A percentile compares a stretch with the other conserved stretches of the same genome.
phyloP scores from a whole-genome alignment of 75 land plant genomes.

The Pinus tabuliformis region DNA sequence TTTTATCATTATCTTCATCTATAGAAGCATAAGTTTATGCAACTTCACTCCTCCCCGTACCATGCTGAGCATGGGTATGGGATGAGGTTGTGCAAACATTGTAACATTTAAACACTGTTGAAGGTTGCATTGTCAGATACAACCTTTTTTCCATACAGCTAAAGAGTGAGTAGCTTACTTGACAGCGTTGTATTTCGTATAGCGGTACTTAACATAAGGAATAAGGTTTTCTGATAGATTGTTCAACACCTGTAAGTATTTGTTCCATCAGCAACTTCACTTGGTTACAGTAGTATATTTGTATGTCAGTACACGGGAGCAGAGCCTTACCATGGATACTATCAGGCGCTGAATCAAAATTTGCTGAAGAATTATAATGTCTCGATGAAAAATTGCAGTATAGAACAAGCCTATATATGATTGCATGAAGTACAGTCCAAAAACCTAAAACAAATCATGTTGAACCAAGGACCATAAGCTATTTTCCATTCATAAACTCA shows the following conservation, averaged over 20 bases:
- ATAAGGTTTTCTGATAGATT: constrained; percentile 78
- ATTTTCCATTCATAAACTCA: background rate
- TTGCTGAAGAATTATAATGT: constrained; percentile 66
- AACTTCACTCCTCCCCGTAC: background rate
- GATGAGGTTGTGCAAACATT: too few relatives aligned
- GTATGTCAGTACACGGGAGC: background rate
- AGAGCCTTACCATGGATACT: constrained; percentile 59
- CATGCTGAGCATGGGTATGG: too few relatives aligned
- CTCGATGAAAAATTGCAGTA: constrained; percentile 71
- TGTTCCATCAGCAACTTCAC: background rate
- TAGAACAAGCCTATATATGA: constrained; percentile 92
- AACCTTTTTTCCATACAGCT: background rate
- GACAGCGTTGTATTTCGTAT: constrained; percentile 64
- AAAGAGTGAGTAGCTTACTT: constrained; percentile 44
- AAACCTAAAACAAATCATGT: constrained; percentile 57
- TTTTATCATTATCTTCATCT: background rate
- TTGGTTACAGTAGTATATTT: background rate
- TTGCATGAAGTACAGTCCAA: constrained; percentile 94
- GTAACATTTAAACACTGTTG: too few relatives aligned
- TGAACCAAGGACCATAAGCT: background rate
- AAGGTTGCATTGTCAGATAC: too few relatives aligned
- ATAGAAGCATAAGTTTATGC: background rate
- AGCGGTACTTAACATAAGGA: constrained; percentile 74
- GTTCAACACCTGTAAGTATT: constrained; percentile 58
- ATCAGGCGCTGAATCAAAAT: constrained; percentile 82